Base-by-base conservation (phyloP, 371 early-diverging fungal species). In the Parasitella parasitica region DNA sequence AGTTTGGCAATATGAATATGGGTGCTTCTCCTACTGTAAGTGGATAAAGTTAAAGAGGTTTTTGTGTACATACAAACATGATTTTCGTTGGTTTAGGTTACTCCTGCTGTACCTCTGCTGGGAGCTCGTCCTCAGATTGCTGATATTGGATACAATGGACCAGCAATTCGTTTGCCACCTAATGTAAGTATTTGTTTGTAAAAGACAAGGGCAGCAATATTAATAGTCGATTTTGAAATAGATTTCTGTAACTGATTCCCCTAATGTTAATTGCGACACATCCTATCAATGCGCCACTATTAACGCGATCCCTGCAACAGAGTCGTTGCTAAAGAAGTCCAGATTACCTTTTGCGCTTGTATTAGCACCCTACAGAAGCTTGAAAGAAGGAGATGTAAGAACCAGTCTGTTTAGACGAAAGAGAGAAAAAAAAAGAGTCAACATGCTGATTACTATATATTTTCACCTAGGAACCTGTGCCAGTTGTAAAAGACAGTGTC, bases 261-360 rank as follows among this genome's bases (percentile, higher is more conserved):
- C 83, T 15, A 64, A 73, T 48, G 79, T 83, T 30, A 88, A 90
- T 69, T 89, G 90, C 64, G 86, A 88, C 34, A 86, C 91, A 12
- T 82, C 86, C 6, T 91, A 94, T 77, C 89, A 94, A 72, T 84
- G 96, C 59, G 84, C 84, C 52, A 94, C 94, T 9, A 67, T 94
- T 1, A 91, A 89, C 57, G 85, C 84, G 9, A 78, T 93, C 20
- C 94, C 94, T 16, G 76, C 78, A 56, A 84, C 86, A 3, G 81
- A 82, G 30, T 66, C 77, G 13, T 64, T 92, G 20, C 66, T 90
- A 52, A 80, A 80, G 64, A 92, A 91, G 63, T 81, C 87, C 8
- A 88, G 83, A 63, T 50, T 93, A n/a, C 94, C 94, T 15, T 82
- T 94, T 24, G 91, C 90, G 0, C 61, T 94, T 18, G 59, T 91